Conservation (phyloP, 495 filamentous ascomycete genomes). For the Cryomyces minteri region DNA sequence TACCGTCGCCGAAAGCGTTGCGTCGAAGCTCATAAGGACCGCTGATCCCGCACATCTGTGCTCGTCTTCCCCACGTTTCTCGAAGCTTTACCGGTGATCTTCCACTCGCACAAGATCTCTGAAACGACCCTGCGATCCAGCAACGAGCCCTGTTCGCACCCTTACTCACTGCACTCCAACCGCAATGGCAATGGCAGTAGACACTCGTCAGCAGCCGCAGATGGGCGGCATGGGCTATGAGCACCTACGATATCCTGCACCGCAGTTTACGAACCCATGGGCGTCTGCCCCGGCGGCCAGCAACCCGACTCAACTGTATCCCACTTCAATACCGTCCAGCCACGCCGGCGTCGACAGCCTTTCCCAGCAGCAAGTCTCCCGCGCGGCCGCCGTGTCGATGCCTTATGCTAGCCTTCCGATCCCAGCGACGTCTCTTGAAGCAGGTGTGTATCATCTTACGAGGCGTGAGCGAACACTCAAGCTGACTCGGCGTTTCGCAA, state of each 20-base stretch:
- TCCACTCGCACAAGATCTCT: neutral
- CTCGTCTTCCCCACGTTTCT: neutral
- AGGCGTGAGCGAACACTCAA: conserved; percentile 39
- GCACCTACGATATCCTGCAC: conserved; percentile 50
- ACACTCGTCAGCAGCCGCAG: conserved; percentile 62
- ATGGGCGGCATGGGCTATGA: conserved; percentile 62
- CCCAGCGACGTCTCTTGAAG: conserved; percentile 46
- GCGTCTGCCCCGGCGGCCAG: conserved; percentile 39
- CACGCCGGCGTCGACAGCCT: conserved; percentile 29
- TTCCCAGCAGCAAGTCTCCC: conserved; percentile 31
- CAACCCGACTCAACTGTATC: conserved; percentile 33
- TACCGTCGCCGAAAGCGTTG: no score
- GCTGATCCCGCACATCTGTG: neutral
- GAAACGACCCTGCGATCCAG: neutral
- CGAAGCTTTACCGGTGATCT: neutral
- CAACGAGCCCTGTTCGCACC: neutral
- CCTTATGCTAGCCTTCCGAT: conserved; percentile 57
- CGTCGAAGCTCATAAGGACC: neutral
- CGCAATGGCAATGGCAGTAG: conserved; percentile 76
- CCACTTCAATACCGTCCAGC: conserved; percentile 40
- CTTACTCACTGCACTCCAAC: neutral
- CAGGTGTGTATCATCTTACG: conserved; percentile 48
- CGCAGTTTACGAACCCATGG: conserved; percentile 94
- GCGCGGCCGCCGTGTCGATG: conserved; percentile 47
- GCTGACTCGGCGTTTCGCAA: conserved; percentile 56